These are phyloP conservation scores for Colletotrichum spaethianum DNA, from an alignment of 2,329 filamentous ascomycete species.

Conservation along the genomic window DNA sequence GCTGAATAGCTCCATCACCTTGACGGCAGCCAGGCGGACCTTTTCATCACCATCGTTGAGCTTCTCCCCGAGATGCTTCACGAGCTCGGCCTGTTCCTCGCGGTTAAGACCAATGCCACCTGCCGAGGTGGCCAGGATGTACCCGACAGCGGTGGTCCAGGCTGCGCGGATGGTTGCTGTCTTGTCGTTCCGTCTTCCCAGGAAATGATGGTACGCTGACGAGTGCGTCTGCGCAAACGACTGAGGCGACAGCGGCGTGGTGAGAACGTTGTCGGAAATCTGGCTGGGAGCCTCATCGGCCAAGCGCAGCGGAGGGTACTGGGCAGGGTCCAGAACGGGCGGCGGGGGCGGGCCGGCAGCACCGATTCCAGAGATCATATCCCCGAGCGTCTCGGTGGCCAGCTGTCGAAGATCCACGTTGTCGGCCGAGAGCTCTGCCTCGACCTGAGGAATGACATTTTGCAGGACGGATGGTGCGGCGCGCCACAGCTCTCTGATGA, in stretches of 20 bases:
- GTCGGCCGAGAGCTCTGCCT: conserved; percentile 92
- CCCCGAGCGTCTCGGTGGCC: conserved; percentile 93
- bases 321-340: conserved; percentile 81
- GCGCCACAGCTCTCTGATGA: conserved; percentile 94
- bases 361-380: conserved; percentile 94
- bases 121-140: conserved; percentile 91
- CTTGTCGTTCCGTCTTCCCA: conserved; percentile 90
- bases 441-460: conserved; percentile 94
- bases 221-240: conserved; percentile 90
- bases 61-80: conserved; percentile 83
- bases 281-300: conserved; percentile 68
- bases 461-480: conserved; percentile 89
- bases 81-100: conserved; percentile 83
- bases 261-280: conserved; percentile 74
- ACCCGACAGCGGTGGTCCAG: conserved; percentile 87
- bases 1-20: conserved; percentile 84
- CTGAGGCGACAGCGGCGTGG: conserved; percentile 87
- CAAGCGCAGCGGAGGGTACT: conserved; percentile 84
- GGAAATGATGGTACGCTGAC: conserved; percentile 84
- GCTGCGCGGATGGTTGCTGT: conserved; percentile 84
- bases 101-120: conserved; percentile 90
- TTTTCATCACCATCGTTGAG: conserved; percentile 91
- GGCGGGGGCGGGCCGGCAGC: conserved; percentile 86
- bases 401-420: conserved; percentile 88
- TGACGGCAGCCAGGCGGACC: conserved; percentile 90